Evolutionary conservation across 257 asterid species (phyloP), one percentile per base, ranked within the genome.

Genomic region (Plectranthus barbatus): DNA sequence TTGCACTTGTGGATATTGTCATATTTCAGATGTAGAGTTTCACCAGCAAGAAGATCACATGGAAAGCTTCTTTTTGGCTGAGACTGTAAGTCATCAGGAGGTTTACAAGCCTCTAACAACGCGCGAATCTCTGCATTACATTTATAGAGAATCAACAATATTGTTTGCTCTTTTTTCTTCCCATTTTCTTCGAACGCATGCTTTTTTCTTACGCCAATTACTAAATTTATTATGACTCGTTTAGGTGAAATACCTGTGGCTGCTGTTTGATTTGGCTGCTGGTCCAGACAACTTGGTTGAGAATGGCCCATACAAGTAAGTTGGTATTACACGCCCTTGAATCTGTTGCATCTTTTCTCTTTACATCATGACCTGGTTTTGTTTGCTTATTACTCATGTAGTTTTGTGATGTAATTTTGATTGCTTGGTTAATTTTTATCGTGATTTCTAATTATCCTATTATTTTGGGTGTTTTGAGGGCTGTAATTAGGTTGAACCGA

Each of bases 31-130:
- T 79, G 99, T 93, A 23, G 99, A 93, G 77, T 66, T 79, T 70
- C 99, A 87, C 74, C 83, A 67, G 77, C 97, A 90, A 77, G 99
- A 93, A 80, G 97, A 93, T 79, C 91, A 85, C 79, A 93, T 93
- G 99, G 99, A 93, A 77, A 93, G 99, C 82, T 93, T 93, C 77
- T 93, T 93, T 78, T 83, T 93, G 81, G 97, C 99, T 0, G 99
- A 93, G 81, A 93, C 99, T 51, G 99, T 89, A 80, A 70, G 95
- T 76, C 63, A 5, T 7, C 6, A 53, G 17, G n/a, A 10, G n/a
- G 4, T 5, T 21, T 26, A n/a, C 7, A 9, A 19, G 19, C 54
- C 31, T 18, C 26, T 19, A 48, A 15, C 1, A 17, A 15, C 52
- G 6, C 1, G 12, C 6, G 13, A 46, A 15, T 37, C 42, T 37